Evolutionary conservation across 768 basidiomycete genomes (phyloP), one percentile per base, ranked within the genome.

Genomic region (Chalciporus chontae): DNA sequence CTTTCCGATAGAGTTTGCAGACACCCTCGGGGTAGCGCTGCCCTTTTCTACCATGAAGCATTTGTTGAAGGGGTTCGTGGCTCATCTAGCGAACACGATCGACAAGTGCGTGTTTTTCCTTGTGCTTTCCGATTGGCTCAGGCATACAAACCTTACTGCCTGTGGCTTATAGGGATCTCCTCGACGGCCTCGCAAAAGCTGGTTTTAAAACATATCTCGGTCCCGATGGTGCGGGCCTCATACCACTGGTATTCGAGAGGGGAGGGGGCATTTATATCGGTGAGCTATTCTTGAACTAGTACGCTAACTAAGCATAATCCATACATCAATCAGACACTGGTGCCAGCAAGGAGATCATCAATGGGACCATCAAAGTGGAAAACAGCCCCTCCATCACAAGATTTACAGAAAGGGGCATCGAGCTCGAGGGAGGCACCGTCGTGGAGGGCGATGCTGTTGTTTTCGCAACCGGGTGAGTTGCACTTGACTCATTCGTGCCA

Each of bases 311-410:
- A 26, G 3, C 23, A 43, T 45, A n/a, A 8, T 29, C 7, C 9
- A n/a, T n/a, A 36, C 5, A 26, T 26, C 14, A 13, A 47, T 24
- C 42, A 69, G 71, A 71, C 45, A 63, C 61, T 0, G 78, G 76
- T n/a, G 66, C 73, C 0, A 71, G 74, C 32, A 63, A 69, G 51
- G 63, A 76, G 47, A 77, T 80, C 48, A 70, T 69, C 21, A 69
- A 76, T 21, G 77, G 80, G 18, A 67, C 67, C 40, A 79, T 82
- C 70, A 78, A 77, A 57, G 59, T 80, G 57, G 78, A 73, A 63
- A 69, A 67, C 46, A 73, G 72, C 21, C 50, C 60, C 7, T 45
- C 39, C n/a, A 49, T 69, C 15, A 54, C 49, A 26, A 45, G 46
- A 14, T 71, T 72, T 53, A 69, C 62, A 1, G 36, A 63, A 14